Evolutionary conservation across 371 early-diverging fungal genomes (phyloP).

Genomic region (Batkoa obscura): DNA sequence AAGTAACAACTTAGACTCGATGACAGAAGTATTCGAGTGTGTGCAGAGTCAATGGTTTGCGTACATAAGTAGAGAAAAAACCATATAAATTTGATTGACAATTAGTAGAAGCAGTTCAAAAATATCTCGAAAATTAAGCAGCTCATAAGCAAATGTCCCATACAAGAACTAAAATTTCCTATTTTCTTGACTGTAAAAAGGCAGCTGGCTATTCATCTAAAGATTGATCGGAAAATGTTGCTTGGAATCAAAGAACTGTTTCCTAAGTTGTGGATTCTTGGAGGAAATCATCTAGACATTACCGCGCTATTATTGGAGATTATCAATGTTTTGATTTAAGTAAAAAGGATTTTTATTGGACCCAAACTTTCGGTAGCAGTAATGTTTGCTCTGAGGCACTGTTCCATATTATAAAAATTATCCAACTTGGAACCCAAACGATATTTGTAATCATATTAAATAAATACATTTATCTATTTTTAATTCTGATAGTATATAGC

Average conservation of each 20-base stretch:
- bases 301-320: constrained; percentile 19
- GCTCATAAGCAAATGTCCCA: neutral
- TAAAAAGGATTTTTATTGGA: neutral
- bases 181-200: constrained; percentile 7
- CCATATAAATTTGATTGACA: neutral
- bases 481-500: too few relatives aligned
- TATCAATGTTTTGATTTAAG: neutral
- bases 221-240: constrained; percentile 21
- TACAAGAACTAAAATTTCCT: neutral
- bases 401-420: too few relatives aligned
- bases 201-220: constrained; percentile 8
- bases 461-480: too few relatives aligned
- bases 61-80: neutral
- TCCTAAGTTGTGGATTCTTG: constrained; percentile 15
- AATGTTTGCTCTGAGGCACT: too few relatives aligned
- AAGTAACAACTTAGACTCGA: neutral
- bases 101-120: neutral
- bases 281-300: constrained; percentile 22
- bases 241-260: constrained; percentile 13
- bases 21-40: neutral
- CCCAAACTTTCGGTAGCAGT: neutral
- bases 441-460: too few relatives aligned
- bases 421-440: too few relatives aligned
- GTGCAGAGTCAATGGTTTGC: neutral
- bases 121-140: neutral